Evolutionary conservation across 2,329 filamentous ascomycete species (phyloP), one percentile per base, ranked within the genome.

Genomic region (Xylogone sp.): DNA sequence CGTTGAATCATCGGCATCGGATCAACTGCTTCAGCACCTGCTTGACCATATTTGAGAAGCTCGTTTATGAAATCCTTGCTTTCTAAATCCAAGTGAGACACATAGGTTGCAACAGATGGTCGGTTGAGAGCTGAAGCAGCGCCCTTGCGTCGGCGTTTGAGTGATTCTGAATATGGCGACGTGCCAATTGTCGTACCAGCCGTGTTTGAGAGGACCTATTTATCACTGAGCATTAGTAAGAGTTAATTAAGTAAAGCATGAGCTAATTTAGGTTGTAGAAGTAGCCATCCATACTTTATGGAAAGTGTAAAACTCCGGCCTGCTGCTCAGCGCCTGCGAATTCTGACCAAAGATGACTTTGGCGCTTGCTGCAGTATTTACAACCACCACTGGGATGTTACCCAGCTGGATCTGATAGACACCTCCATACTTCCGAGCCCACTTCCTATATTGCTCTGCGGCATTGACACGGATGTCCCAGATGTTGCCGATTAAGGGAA

Each of bases 1-100:
- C 83, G 77, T 59, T 86, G 83, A 44, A 87, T 85, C 77, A 85
- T 83, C 1, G 83, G 81, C 80, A 86, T 82, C 0, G 83, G 82
- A 51, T 87, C 81, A 0, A 86, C 76, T 0, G 79, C 72, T 1
- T 68, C 68, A 1, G 68, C 67, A 1, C 84, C 84, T 1, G 71
- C 73, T 6, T 76, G 68, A 2, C 84, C 83, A 54, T 84, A 79
- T 19, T 75, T 72, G 52, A 80, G 71, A 0, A 83, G 74, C 53
- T 87, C 84, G 43, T 75, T 74, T 46, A 87, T 70, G 49, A 87
- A 87, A 48, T 82, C 78, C 19, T 77, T 78, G 2, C 80, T 81
- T 65, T 87, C 83, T 6, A 83, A 63, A 46, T 87, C 82, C 1
- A 87, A 69, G 57, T 84, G 81, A 0, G 77, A 72, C 2, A 86